Evolutionary conservation across 1,284 basidiomycete species (phyloP), one percentile per base, ranked within the genome.

Genomic region (Prillingera fragicola): DNA sequence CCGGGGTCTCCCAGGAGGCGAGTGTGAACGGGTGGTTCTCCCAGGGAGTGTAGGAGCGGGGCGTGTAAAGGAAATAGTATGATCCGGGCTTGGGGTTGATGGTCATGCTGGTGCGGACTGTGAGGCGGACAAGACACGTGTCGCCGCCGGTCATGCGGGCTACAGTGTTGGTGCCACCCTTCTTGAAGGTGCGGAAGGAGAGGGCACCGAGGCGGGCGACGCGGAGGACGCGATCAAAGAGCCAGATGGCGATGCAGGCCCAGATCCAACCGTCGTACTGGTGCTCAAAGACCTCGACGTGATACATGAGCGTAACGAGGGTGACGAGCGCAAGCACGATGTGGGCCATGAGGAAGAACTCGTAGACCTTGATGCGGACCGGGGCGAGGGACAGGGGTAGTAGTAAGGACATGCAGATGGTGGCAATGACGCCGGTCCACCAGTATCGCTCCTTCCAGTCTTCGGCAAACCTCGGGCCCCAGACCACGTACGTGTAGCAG

Each of bases 1-100:
- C 14, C 5, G 35, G 14, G 29, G 32, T 33, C 22, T 52, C 42
- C 50, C 56, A 54, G 14, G 37, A 38, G 4, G 59, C 59, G 3
- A 65, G 43, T 0, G 59, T 59, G 52, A 62, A 62, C 6, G 59
- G 57, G 43, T 62, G 60, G 34, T 60, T 61, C 42, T 65, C 57
- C 59, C 59, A 62, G 2, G 55, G 54, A 8, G 47, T 55, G 12
- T 54, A 34, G 9, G 43, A 45, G 10, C 45, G 38, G 0, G 61
- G 57, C 7, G 56, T 51, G 38, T 61, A 60, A 8, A 65, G 38
- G 34, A 57, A 65, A 51, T 57, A 62, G 44, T 65, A 57, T 14
- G 52, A 33, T 1, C 62, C 62, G 4, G 62, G 49, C 10, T 31
- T 25, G 5, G 59, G 59, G 2, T 17, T 43, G 45, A 55, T 43